Evolutionary conservation across 176 grass and related monocot species (phyloP).

Genomic region (Hsuehochloa calcarea): DNA sequence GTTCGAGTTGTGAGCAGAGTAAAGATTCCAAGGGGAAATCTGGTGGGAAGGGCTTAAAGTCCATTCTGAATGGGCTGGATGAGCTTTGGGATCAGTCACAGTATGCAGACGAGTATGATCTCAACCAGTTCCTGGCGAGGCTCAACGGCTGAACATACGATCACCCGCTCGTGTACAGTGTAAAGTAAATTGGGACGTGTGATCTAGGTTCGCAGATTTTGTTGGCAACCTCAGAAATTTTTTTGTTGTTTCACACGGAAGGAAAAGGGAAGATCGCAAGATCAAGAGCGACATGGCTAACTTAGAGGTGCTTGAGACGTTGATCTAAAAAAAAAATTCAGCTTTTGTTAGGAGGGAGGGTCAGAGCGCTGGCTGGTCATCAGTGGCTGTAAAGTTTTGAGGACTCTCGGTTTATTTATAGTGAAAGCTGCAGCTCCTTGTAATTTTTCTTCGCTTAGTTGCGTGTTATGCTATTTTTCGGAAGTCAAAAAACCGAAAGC

Average conservation of each 20-base stretch:
- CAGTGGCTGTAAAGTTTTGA: conserved; percentile 35
- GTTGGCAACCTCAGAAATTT: conserved; percentile 32
- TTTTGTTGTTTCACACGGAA: conserved; percentile 42
- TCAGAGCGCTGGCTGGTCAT: background rate
- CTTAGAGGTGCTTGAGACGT: conserved; percentile 38
- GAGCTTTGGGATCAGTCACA: conserved; percentile 98
- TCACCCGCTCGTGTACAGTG: conserved; percentile 71
- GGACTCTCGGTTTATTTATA: conserved; percentile 43
- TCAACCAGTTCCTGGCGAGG: conserved; percentile 75
- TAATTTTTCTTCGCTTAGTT: background rate
- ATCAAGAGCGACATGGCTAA: conserved; percentile 49
- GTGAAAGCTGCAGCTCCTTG: conserved; percentile 42
- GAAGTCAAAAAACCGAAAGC: too few relatives aligned
- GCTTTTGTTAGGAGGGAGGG: conserved; percentile 13
- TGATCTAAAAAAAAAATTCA: conserved; percentile 29
- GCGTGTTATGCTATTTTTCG: background rate
- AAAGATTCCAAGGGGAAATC: conserved; percentile 55
- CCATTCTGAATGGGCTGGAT: conserved; percentile 73
- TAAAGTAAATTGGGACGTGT: conserved; percentile 51
- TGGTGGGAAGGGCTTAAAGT: conserved; percentile 76
- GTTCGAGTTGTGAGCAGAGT: conserved; percentile 37
- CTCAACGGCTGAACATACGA: conserved; percentile 64
- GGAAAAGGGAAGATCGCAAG: conserved; percentile 37
- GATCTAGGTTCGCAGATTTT: conserved; percentile 41
- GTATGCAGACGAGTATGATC: conserved; percentile 79